Evolutionary conservation across 257 asterid genomes (phyloP).

Genomic region (Handroanthus guayacan): DNA sequence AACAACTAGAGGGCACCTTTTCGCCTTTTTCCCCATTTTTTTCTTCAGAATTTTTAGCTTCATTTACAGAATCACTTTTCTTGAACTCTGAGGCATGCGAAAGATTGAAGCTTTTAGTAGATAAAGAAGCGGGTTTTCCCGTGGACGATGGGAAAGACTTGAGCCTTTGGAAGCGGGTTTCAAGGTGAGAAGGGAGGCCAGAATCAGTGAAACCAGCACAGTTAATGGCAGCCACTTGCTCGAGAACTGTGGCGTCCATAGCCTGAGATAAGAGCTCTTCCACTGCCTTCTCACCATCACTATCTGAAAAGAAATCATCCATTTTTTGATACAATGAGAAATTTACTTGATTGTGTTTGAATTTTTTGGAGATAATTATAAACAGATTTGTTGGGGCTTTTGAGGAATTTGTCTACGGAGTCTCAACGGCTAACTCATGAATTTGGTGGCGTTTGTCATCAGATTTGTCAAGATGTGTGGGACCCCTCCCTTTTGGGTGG

Average conservation of each 20-base stretch:
- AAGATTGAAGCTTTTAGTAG: constrained; percentile 44
- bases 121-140: constrained; percentile 45
- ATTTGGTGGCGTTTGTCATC: constrained; percentile 35
- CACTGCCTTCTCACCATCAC: constrained; percentile 85
- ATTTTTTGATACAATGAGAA: constrained; percentile 36
- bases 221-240: constrained; percentile 79
- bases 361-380: not conserved
- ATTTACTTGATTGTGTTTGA: not conserved
- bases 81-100: constrained; percentile 33
- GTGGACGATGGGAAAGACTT: constrained; percentile 72
- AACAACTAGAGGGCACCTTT: constrained; percentile 20
- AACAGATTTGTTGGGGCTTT: not conserved
- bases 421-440: constrained; percentile 66
- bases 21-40: constrained; percentile 15
- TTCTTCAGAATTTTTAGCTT: constrained; percentile 38
- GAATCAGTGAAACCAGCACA: constrained; percentile 76
- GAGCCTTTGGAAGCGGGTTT: constrained; percentile 81
- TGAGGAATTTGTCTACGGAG: constrained; percentile 18
- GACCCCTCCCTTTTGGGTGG: not conserved
- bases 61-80: constrained; percentile 11
- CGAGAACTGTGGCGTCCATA: constrained; percentile 74
- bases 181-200: constrained; percentile 75
- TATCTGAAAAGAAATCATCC: constrained; percentile 78
- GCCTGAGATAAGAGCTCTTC: constrained; percentile 79
- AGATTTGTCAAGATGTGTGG: constrained; percentile 27